Percentiles rank a stretch among this genome's conserved stretches.
Conservation (phyloP, 495 filamentous ascomycete genomes). For the Neurospora intermedia region DNA sequence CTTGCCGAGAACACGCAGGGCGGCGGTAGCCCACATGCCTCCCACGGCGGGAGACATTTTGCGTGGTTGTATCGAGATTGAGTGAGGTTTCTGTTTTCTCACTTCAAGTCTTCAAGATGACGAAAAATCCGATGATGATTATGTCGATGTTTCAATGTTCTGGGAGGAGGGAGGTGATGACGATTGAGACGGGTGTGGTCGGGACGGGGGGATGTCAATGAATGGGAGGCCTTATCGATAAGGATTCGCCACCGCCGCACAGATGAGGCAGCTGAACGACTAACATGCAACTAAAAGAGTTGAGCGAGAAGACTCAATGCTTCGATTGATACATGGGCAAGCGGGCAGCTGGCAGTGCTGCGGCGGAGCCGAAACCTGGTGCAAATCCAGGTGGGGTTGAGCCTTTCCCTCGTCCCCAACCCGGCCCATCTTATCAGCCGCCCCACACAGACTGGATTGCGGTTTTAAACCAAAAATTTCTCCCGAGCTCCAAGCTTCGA, state of each 20-base stretch:
- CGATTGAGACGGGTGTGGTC: constrained; percentile 8
- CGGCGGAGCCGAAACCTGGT: neutral
- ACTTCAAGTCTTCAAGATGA: neutral
- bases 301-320: neutral
- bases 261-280: neutral
- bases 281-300: neutral
- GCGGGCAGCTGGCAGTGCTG: neutral
- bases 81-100: neutral
- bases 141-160: neutral
- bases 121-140: neutral
- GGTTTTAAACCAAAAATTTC: constrained; percentile 17
- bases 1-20: constrained; percentile 57
- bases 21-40: constrained; percentile 60
- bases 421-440: constrained; percentile 12
- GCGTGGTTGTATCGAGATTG: constrained; percentile 3
- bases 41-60: constrained; percentile 53
- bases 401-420: neutral
- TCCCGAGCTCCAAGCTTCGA: constrained; percentile 8
- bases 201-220: constrained; percentile 4
- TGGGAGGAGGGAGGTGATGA: neutral
- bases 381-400: neutral
- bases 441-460: constrained; percentile 17
- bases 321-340: neutral
- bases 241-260: constrained; percentile 7
- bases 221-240: constrained; percentile 15